Base-by-base conservation (phyloP, 371 early-diverging fungal species). In the Rhizomucor miehei region DNA sequence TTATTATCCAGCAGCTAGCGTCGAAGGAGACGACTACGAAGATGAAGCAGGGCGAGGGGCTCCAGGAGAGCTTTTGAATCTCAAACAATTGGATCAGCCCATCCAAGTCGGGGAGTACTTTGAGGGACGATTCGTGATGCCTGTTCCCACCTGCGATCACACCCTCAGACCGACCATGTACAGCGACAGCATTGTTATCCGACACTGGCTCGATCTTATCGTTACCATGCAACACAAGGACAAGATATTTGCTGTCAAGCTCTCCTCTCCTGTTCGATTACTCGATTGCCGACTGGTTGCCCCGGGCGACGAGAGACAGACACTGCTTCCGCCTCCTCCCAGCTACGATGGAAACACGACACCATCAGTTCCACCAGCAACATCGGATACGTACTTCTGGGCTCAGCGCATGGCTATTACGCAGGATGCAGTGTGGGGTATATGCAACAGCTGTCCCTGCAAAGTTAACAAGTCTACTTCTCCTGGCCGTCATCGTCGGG, bases 251-350 rank as follows among this genome's bases (percentile, higher is more conserved):
- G 62, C 63, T 21, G 23, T 75, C 12, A 41, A 47, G 0, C 34
- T 75, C 24, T 65, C 65, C 3, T 57, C 75, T 4, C 71, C 72
- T 24, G 56, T 62, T 14, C 70, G 63, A 34, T 59, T 73, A 24
- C 48, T 74, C 21, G 70, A 74, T 35, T 77, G 75, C 41, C 74
- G 73, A 9, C 40, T 69, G 8, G 75, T 77, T 0, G 62, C 66
- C 13, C 65, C 66, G 0, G 77, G 68, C 52, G 71, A 74, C 41
- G 67, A 69, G 40, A 89, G 80, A 43, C 89, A 79, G 60, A 97
- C 93, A 1, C 88, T 83, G 44, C 86, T 87, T 41, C 90, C 88
- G 14, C 98, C 96, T 56, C 91, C 90, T 11, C 85, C 89, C 11
- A 80, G 70, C 17, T 78, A 71, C 83, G 29, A 29, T 8, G 29